phyloP scores from a whole-genome alignment of 768 basidiomycete genomes.

The Nidula microcarpa region DNA sequence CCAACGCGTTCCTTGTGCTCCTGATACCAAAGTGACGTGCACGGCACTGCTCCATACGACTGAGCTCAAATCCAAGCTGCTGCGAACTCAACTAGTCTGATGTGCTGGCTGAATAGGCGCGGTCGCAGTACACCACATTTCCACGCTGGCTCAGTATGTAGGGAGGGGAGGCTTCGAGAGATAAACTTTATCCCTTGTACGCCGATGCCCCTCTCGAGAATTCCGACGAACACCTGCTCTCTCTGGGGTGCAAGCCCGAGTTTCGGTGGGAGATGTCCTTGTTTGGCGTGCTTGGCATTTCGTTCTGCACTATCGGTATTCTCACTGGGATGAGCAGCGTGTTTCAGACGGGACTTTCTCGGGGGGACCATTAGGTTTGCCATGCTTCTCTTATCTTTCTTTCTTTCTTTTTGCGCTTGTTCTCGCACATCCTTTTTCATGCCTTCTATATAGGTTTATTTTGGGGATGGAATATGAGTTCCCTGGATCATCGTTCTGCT shows the following conservation, averaged over 20 bases:
- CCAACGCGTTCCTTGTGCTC: too few species aligned
- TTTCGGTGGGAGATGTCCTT: constrained; percentile 59
- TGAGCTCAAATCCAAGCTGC: too few species aligned
- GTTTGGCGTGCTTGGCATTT: constrained; percentile 56
- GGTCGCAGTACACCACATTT: too few species aligned
- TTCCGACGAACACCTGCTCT: constrained; percentile 30
- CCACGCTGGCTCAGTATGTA: too few species aligned
- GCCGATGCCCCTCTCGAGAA: too few species aligned
- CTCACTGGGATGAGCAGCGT: constrained; percentile 59
- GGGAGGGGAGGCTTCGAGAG: too few species aligned
- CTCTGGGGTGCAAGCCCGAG: constrained; percentile 52
- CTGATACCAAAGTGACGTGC: too few species aligned
- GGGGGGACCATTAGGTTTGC: constrained; percentile 46
- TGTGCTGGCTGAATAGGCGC: too few species aligned
- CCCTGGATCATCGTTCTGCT: not conserved
- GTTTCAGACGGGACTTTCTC: constrained; percentile 56
- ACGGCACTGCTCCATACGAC: too few species aligned
- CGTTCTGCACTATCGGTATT: constrained; percentile 59
- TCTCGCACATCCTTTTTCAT: not conserved
- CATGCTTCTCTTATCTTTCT: not conserved
- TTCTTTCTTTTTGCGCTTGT: not conserved
- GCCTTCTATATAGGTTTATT: constrained; percentile 31
- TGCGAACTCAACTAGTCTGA: too few species aligned
- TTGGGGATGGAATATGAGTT: constrained; percentile 59
- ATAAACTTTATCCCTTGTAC: too few species aligned